Conservation (phyloP, 1,284 basidiomycete species). For the Cryptococcus deneoformans region DNA sequence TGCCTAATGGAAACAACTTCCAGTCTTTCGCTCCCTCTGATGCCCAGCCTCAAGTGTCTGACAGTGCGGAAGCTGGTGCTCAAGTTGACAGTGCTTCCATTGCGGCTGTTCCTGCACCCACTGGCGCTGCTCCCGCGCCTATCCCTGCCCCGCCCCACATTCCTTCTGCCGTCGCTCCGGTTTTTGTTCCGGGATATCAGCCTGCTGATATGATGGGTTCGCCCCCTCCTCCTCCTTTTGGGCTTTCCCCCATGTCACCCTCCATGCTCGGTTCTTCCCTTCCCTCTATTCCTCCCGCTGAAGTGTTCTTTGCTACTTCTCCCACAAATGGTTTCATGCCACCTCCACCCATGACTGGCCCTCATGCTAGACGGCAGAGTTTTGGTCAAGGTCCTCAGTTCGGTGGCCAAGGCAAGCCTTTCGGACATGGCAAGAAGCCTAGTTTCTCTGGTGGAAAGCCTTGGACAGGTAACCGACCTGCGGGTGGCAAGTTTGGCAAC, state of each 20-base stretch:
- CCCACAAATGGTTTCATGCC: constrained; percentile 27
- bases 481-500: constrained; percentile 26
- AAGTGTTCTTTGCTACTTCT: constrained; percentile 41
- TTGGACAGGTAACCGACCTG: constrained; percentile 14
- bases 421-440: constrained; percentile 43
- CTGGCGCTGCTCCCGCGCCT: background rate
- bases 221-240: constrained; percentile 26
- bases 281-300: constrained; percentile 34
- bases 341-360: constrained; percentile 11
- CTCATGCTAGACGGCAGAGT: constrained; percentile 20
- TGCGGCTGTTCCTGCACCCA: background rate
- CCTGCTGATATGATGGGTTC: constrained; percentile 18
- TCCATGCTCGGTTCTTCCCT: constrained; percentile 47
- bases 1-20: constrained; percentile 16
- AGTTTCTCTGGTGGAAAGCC: constrained; percentile 45
- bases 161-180: constrained; percentile 22
- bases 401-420: constrained; percentile 19
- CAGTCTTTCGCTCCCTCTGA: constrained; percentile 11
- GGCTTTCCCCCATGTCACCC: constrained; percentile 37
- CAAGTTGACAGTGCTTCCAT: background rate
- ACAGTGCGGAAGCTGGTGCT: background rate
- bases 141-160: constrained; percentile 11
- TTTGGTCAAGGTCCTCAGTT: constrained; percentile 24
- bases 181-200: constrained; percentile 30
- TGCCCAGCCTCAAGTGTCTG: constrained; percentile 1